These are phyloP conservation scores for Penicillium canariense DNA, from an alignment of 495 filamentous ascomycete genomes.

Conservation along the genomic window DNA sequence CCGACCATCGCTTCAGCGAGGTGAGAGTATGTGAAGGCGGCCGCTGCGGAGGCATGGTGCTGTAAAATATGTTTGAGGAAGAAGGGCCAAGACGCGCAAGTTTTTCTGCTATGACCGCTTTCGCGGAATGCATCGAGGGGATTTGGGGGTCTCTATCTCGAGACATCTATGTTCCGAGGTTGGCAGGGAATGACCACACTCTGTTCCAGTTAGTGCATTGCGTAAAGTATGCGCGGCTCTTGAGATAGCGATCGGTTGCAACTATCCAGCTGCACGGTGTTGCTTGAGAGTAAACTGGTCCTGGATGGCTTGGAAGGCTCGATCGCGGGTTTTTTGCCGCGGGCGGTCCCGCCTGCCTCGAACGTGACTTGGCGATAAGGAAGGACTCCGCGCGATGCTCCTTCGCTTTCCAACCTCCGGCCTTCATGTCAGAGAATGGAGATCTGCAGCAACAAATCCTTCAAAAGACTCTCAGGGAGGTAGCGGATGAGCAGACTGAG, in stretches of 20 bases:
- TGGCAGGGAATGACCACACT: neutral
- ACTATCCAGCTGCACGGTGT: neutral
- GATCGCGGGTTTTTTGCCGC: slow-evolving; percentile 9
- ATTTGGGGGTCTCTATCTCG: neutral
- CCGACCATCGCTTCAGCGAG: slow-evolving; percentile 77
- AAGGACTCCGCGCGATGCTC: neutral
- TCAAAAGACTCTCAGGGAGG: slow-evolving; percentile 44
- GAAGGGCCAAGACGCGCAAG: slow-evolving; percentile 17
- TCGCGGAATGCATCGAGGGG: slow-evolving; percentile 39
- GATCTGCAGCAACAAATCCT: slow-evolving; percentile 43
- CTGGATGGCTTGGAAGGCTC: neutral
- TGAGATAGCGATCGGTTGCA: neutral
- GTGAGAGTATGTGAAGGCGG: slow-evolving; percentile 59
- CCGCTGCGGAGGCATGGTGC: slow-evolving; percentile 16
- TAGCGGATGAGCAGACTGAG: slow-evolving; percentile 35
- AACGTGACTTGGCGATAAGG: slow-evolving; percentile 5
- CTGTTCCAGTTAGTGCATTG: slow-evolving; percentile 12
- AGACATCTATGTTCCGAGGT: neutral
- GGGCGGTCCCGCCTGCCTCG: slow-evolving; percentile 5
- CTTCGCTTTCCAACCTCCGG: neutral
- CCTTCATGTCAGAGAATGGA: slow-evolving; percentile 40
- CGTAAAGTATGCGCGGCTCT: neutral
- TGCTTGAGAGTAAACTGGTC: neutral
- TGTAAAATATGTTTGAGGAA: slow-evolving; percentile 27
- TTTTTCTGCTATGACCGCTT: slow-evolving; percentile 39